Evolutionary conservation across 2,329 filamentous ascomycete species (phyloP), one percentile per base, ranked within the genome.

Genomic region (Colletotrichum tropicicola): DNA sequence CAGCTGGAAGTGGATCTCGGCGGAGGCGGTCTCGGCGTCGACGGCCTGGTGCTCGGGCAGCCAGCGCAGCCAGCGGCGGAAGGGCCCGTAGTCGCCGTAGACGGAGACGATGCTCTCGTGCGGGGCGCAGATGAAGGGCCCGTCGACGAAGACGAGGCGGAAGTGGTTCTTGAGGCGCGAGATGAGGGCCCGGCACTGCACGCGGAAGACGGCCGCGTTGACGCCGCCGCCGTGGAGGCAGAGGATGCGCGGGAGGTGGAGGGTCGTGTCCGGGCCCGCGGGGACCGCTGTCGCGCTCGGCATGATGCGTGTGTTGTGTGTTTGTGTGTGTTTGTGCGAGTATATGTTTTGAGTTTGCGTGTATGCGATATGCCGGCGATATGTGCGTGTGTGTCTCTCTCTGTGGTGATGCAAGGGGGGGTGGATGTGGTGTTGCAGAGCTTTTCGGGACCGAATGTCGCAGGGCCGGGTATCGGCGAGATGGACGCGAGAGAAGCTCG

Each of bases 181-280:
- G 52, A 77, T 74, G 57, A 87, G 70, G 68, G 80, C 80, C 67
- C 92, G 91, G 69, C 88, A 87, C 78, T 94, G 92, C 10, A 85
- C 75, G 66, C 84, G 80, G 80, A 94, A 94, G 74, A 93, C 87
- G 41, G 82, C 73, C n/a, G 85, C 89, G 72, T 91, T 93, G 68
- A 90, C 88, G 66, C 92, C 92, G 71, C 91, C 92, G 73, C 92
- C 92, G 76, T 94, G 92, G n/a, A 94, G 87, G 77, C 91, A 94
- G 70, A 94, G 89, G 69, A 94, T 88, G 64, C 91, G 89, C 3
- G 91, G 91, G 27, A 84, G 79, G 63, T 69, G 56, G 15, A 65
- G 67, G 23, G 65, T 63, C 5, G 61, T 51, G 53, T 68, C 65
- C 27, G 49, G 25, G 15, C 35, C 61, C 49, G 49, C 25, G 19